phyloP scores from a whole-genome alignment of 2,329 filamentous ascomycete genomes.

The Pseudogymnoascus destructans region DNA sequence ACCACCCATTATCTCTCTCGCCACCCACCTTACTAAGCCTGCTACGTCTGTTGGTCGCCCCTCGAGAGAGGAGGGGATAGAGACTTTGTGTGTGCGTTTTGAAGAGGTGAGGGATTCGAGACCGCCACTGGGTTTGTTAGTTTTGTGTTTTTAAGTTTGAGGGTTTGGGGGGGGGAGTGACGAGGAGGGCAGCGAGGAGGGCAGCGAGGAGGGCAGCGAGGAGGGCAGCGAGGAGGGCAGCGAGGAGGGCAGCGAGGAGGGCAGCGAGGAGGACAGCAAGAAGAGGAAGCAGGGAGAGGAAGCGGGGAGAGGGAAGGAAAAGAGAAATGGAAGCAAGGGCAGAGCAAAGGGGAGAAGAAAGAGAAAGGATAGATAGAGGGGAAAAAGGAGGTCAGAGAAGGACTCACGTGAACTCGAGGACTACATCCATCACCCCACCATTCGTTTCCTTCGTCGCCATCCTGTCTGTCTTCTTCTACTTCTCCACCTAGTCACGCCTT shows the following conservation, averaged over 20 bases:
- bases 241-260: no score
- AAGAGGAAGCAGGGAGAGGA: no score
- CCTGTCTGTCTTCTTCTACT: constrained; percentile 10
- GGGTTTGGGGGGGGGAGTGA: no score
- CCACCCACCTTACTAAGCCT: constrained; percentile 67
- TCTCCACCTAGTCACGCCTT: no score
- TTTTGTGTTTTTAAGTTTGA: not conserved
- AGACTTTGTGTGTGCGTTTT: constrained; percentile 57
- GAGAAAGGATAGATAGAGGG: not conserved
- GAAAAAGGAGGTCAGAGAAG: not conserved
- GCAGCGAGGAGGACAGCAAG: no score
- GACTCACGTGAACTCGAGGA: constrained; percentile 50
- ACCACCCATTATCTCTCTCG: constrained; percentile 73
- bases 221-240: no score
- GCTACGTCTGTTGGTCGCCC: constrained; percentile 55
- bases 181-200: no score
- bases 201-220: no score
- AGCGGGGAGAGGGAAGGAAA: not conserved
- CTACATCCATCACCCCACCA: not conserved
- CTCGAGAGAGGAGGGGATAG: constrained; percentile 49
- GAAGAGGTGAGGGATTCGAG: constrained; percentile 90
- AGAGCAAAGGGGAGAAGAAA: not conserved
- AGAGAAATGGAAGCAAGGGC: no score
- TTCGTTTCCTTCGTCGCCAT: not conserved
- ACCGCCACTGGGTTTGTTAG: constrained; percentile 48